Evolutionary conservation across 768 basidiomycete genomes (phyloP).

Genomic region (Lanmaoa rubissima): DNA sequence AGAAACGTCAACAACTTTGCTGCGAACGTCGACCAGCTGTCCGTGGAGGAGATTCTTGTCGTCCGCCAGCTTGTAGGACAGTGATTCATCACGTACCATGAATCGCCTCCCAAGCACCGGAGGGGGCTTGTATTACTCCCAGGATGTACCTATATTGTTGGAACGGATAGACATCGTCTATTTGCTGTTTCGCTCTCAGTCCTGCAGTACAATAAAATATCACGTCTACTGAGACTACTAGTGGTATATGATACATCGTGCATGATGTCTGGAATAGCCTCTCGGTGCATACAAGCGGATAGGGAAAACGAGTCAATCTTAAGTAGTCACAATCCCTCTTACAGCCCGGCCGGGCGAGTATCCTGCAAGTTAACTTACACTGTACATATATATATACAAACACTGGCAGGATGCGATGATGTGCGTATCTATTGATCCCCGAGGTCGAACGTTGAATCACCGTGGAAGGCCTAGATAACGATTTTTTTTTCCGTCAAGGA

Average conservation of each 20-base stretch:
- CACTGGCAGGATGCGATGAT: not conserved
- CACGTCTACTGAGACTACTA: not conserved
- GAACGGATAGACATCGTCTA: not conserved
- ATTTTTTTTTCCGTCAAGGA: not conserved
- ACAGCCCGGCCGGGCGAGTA: not conserved
- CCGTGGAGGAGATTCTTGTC: constrained; percentile 69
- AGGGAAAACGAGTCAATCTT: not conserved
- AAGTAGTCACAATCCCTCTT: too few relatives aligned
- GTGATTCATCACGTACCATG: constrained; percentile 10
- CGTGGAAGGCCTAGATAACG: not conserved
- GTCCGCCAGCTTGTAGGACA: constrained; percentile 47
- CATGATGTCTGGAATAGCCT: not conserved
- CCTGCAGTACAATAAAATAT: not conserved
- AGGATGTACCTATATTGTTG: constrained; percentile 9
- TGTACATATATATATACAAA: not conserved
- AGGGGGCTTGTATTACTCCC: constrained; percentile 7
- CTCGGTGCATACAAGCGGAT: not conserved
- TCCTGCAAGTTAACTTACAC: not conserved
- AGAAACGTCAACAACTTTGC: constrained; percentile 64
- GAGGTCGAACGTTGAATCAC: too few relatives aligned
- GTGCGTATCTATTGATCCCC: not conserved
- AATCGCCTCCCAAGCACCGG: not conserved
- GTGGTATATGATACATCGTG: not conserved
- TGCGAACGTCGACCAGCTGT: constrained; percentile 60
- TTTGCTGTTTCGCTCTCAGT: not conserved